A percentile compares a stretch with the other conserved stretches of the same genome.
Conservation (phyloP, 1,139 yeast genomes). For the Kluyveromyces sp. region DNA sequence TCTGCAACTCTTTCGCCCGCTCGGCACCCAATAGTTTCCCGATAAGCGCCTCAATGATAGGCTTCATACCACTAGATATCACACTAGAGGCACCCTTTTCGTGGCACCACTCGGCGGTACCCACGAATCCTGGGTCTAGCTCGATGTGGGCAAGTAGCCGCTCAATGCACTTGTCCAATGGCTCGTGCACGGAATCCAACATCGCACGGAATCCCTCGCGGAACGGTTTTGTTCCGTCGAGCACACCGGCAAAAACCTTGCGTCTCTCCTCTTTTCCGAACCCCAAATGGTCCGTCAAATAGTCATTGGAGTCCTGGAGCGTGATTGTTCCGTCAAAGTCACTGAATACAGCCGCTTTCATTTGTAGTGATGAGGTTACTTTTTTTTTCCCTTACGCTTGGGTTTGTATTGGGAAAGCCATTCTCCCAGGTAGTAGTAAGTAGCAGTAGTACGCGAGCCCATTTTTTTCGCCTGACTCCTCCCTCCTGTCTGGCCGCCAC, state of each 20-base stretch:
- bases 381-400: no score
- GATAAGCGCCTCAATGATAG: constrained; percentile 73
- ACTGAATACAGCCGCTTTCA: constrained; percentile 76
- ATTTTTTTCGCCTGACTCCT: not conserved
- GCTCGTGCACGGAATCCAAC: constrained; percentile 70
- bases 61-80: constrained; percentile 88
- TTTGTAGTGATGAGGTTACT: constrained; percentile 10
- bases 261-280: constrained; percentile 67
- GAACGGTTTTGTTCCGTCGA: constrained; percentile 62
- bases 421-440: no score
- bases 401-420: no score
- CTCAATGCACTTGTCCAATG: constrained; percentile 79
- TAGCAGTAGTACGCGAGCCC: no score
- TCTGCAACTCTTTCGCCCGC: constrained; percentile 39
- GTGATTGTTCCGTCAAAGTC: constrained; percentile 99
- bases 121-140: constrained; percentile 85
- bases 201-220: constrained; percentile 77
- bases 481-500: not conserved
- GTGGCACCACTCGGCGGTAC: constrained; percentile 73
- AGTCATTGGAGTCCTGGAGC: constrained; percentile 84
- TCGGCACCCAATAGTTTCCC: constrained; percentile 68
- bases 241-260: constrained; percentile 61
- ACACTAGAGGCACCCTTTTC: constrained; percentile 66
- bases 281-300: constrained; percentile 79
- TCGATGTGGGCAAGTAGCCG: constrained; percentile 50